Conservation (phyloP, 192 early-diverging fungal species). For the Allomyces javanicus region DNA sequence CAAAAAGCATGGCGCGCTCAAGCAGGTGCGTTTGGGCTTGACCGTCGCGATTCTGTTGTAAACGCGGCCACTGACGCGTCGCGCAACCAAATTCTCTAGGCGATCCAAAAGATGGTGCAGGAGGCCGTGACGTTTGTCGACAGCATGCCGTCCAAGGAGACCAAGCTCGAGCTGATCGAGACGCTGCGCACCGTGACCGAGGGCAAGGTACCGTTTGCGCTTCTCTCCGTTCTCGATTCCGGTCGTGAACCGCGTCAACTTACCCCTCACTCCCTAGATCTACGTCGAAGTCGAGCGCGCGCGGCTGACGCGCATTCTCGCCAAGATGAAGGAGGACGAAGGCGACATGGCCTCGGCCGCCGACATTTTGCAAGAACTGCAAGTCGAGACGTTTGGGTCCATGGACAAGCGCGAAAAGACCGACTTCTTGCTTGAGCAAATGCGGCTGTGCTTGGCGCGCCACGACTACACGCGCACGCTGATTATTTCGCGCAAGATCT, state of each 20-base stretch:
- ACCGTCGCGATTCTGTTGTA: not conserved
- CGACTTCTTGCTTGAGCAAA: conserved; percentile 96
- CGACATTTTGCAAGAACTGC: conserved; percentile 88
- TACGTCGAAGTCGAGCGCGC: conserved; percentile 98
- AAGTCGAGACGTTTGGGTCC: conserved; percentile 96
- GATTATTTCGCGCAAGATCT: conserved; percentile 92
- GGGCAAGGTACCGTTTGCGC: conserved; percentile 50
- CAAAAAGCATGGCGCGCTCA: conserved; percentile 95
- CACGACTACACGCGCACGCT: conserved; percentile 77
- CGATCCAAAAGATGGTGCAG: conserved; percentile 88
- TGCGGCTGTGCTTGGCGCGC: conserved; percentile 85
- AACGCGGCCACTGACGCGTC: not conserved
- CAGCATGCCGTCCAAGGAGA: conserved; percentile 54
- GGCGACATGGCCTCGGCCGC: conserved; percentile 79
- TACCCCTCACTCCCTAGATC: conserved; percentile 31
- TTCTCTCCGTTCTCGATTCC: not conserved
- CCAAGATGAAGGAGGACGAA: conserved; percentile 75
- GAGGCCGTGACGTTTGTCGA: conserved; percentile 77
- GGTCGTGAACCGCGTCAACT: not conserved
- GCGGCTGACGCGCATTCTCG: conserved; percentile 70
- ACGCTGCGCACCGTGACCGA: conserved; percentile 87
- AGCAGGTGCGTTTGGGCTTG: conserved; percentile 28
- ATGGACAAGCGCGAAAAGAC: conserved; percentile 99
- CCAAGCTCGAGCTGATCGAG: conserved; percentile 80
- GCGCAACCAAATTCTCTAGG: conserved; percentile 21